Percentiles rank a stretch among this genome's conserved stretches.
Conservation (phyloP, 805 yeast genomes). For the Starmerella cellae region DNA sequence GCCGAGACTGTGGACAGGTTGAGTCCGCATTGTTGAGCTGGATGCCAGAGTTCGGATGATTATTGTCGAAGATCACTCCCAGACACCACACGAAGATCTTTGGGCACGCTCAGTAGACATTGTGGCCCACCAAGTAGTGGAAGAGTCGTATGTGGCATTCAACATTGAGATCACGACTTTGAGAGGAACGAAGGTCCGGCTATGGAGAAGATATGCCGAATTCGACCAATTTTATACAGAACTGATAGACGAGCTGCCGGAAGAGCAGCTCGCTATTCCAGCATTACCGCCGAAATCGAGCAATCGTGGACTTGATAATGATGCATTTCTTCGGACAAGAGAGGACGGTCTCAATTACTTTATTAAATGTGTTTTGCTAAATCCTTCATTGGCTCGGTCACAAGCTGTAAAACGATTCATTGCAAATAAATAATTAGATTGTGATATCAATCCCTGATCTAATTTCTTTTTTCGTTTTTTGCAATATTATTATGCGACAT, state of each 20-base stretch:
- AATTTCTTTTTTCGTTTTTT: not conserved
- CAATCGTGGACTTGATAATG: constrained; percentile 21
- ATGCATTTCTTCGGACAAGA: constrained; percentile 29
- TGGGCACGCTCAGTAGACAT: constrained; percentile 34
- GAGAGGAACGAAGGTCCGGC: constrained; percentile 28
- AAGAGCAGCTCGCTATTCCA: constrained; percentile 31
- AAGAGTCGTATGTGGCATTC: constrained; percentile 35
- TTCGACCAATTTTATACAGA: constrained; percentile 37
- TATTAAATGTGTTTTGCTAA: constrained; percentile 33
- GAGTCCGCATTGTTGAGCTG: too few relatives aligned
- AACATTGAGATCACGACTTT: constrained; percentile 29
- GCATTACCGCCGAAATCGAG: constrained; percentile 35
- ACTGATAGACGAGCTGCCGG: constrained; percentile 31
- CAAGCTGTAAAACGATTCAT: constrained; percentile 27
- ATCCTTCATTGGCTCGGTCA: constrained; percentile 30
- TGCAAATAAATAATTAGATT: not conserved
- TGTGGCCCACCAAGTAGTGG: constrained; percentile 32
- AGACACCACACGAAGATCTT: constrained; percentile 9
- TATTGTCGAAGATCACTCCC: constrained; percentile 19
- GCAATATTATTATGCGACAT: too few relatives aligned
- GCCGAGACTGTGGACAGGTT: too few relatives aligned
- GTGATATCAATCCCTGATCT: not conserved
- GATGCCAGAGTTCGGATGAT: too few relatives aligned
- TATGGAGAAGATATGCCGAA: constrained; percentile 54
- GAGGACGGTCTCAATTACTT: constrained; percentile 36